Percentiles rank a stretch among this genome's conserved stretches.
Evolutionary conservation across 768 basidiomycete genomes (phyloP).

Genomic region (Ramaria sp.): DNA sequence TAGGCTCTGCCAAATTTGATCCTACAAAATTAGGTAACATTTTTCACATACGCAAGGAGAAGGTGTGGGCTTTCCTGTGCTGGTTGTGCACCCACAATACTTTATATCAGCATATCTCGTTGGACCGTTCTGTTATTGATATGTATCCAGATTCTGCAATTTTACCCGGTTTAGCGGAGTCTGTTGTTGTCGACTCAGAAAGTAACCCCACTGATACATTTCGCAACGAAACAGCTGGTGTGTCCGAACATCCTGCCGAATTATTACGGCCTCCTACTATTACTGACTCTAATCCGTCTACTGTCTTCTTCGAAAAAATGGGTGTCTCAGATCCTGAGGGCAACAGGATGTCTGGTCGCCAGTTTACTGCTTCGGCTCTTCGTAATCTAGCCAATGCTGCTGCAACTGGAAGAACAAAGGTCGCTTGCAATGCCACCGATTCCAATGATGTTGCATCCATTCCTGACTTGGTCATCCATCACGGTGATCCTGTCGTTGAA

Average conservation of each 20-base stretch:
- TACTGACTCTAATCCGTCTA: background rate
- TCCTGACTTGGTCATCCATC: background rate
- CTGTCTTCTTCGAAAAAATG: conserved; percentile 18
- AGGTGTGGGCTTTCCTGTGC: conserved; percentile 18
- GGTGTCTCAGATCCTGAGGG: too few species aligned
- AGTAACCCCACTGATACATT: background rate
- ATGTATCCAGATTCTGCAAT: background rate
- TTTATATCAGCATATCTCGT: conserved; percentile 16
- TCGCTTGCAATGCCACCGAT: background rate
- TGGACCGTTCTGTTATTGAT: background rate
- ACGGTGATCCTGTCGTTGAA: background rate
- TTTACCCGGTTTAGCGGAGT: background rate
- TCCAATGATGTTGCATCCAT: background rate
- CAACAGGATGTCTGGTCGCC: conserved; percentile 14
- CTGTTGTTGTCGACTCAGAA: background rate
- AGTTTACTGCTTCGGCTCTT: conserved; percentile 1
- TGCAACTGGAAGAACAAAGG: too few species aligned
- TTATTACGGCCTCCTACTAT: background rate
- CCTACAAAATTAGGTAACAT: conserved; percentile 11
- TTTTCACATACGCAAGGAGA: conserved; percentile 17
- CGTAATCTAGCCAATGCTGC: background rate
- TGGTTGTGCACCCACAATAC: too few species aligned
- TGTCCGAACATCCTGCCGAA: too few species aligned
- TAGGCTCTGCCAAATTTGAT: conserved; percentile 17
- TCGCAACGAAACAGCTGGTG: background rate